Base-by-base conservation (phyloP, 2,329 filamentous ascomycete genomes). In the Catunica adiposa region DNA sequence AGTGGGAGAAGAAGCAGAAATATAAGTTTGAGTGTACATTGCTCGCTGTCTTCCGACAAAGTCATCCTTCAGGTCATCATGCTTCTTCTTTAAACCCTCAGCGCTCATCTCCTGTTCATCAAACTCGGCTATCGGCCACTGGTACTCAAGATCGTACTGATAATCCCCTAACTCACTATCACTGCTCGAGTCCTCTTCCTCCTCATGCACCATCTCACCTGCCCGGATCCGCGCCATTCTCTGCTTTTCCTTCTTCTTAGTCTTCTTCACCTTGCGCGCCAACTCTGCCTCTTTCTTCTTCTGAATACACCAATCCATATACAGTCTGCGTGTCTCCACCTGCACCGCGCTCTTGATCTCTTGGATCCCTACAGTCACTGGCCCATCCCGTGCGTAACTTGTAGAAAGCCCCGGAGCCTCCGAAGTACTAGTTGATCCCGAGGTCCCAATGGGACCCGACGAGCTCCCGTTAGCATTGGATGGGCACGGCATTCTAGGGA, bases 301-400 rank as follows among this genome's bases (percentile, higher is more conserved):
- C n/a, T 42, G n/a, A 22, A 50, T 26, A 15, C 56, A 58, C 56
- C 56, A 58, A 23, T 55, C 53, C 15, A 17, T 55, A 40, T 55
- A 58, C 22, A 46, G 51, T 17, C 40, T 25, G 20, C 56, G 47
- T 1, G 52, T 58, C 34, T 55, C 47, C 9, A 55, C n/a, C 26
- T 58, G 51, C 15, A 58, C 22, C 5, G 48, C 22, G 11, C 51
- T 26, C 11, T 40, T 58, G 25, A 58, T 31, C n/a, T 38, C 38
- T 8, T 34, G 47, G 11, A 58, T 51, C 20, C 55, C 47, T 3
- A 58, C 22, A 0, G 53, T 55, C 14, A 53, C 25, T 4, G 37
- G 17, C 5, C 46, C 46, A 8, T 22, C 15, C 26, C 22, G n/a
- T 9, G 22, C 3, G 22, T 48, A 48, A n/a, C 9, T 48, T 25